phyloP scores from a whole-genome alignment of 345 rosid genomes.

The Anacardium occidentale region DNA sequence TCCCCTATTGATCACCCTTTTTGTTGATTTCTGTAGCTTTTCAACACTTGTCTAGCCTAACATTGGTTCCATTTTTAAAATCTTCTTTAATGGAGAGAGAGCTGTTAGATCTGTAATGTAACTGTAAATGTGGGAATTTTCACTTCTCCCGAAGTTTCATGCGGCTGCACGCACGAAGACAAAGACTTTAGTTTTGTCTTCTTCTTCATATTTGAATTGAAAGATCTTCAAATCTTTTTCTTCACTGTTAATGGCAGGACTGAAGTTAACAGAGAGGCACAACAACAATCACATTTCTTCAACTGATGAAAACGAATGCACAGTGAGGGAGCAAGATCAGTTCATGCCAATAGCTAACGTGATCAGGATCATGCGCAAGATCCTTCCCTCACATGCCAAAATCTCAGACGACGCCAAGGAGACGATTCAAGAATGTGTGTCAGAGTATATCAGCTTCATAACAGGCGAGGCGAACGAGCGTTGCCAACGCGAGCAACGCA shows the following conservation, averaged over 20 bases:
- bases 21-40: not conserved
- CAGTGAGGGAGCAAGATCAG: constrained; percentile 83
- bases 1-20: not conserved
- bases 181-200: not conserved
- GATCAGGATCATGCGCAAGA: constrained; percentile 84
- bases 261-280: constrained; percentile 37
- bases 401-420: constrained; percentile 96
- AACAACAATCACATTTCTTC: constrained; percentile 13
- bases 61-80: not conserved
- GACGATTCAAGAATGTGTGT: constrained; percentile 92
- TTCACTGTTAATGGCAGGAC: constrained; percentile 14
- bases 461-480: constrained; percentile 97
- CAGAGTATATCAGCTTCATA: constrained; percentile 95
- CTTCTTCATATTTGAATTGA: not conserved
- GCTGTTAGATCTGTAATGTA: not conserved
- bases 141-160: not conserved
- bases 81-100: not conserved
- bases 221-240: not conserved
- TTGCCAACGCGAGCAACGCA: constrained; percentile 93
- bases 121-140: not conserved
- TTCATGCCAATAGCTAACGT: constrained; percentile 97
- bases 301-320: constrained; percentile 55
- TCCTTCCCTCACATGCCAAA: constrained; percentile 87
- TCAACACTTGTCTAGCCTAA: not conserved
- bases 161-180: not conserved